Evolutionary conservation across 257 asterid species (phyloP).

Genomic region (Fraxinus pennsylvanica): DNA sequence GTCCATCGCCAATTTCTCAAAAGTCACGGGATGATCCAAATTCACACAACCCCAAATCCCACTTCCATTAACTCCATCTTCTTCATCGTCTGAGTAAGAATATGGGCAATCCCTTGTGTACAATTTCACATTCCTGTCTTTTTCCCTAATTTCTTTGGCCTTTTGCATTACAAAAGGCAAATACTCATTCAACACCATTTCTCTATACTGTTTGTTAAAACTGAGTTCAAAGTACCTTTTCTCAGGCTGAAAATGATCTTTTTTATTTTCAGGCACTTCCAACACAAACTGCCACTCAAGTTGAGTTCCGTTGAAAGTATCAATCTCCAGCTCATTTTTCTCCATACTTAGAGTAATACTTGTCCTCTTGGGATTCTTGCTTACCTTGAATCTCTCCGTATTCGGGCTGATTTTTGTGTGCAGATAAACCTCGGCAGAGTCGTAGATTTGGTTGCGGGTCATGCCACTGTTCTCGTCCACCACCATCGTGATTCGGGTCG

Average conservation of each 20-base stretch:
- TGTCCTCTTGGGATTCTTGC: conserved; percentile 55
- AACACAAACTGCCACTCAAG: conserved; percentile 61
- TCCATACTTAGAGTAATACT: conserved; percentile 48
- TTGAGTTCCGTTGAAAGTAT: conserved; percentile 29
- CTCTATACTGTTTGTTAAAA: conserved; percentile 42
- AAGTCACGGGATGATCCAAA: conserved; percentile 74
- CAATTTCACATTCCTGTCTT: conserved; percentile 54
- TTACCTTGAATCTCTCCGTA: conserved; percentile 49
- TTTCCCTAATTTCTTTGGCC: conserved; percentile 52
- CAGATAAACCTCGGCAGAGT: conserved; percentile 70
- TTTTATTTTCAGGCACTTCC: conserved; percentile 45
- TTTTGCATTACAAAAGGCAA: conserved; percentile 52
- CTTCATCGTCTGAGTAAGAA: conserved; percentile 38
- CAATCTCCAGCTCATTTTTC: conserved; percentile 49
- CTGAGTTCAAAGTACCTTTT: conserved; percentile 65
- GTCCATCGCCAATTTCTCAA: conserved; percentile 75
- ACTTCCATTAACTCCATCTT: conserved; percentile 42
- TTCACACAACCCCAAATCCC: conserved; percentile 68
- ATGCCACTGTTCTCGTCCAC: conserved; percentile 69
- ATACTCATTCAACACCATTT: conserved; percentile 46
- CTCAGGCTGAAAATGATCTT: conserved; percentile 31
- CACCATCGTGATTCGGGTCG: conserved; percentile 50
- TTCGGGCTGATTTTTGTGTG: conserved; percentile 54
- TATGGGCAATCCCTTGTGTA: conserved; percentile 60
- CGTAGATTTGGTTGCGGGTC: conserved; percentile 58